Conservation (phyloP, 768 basidiomycete species). For the Mycena indigotica region DNA sequence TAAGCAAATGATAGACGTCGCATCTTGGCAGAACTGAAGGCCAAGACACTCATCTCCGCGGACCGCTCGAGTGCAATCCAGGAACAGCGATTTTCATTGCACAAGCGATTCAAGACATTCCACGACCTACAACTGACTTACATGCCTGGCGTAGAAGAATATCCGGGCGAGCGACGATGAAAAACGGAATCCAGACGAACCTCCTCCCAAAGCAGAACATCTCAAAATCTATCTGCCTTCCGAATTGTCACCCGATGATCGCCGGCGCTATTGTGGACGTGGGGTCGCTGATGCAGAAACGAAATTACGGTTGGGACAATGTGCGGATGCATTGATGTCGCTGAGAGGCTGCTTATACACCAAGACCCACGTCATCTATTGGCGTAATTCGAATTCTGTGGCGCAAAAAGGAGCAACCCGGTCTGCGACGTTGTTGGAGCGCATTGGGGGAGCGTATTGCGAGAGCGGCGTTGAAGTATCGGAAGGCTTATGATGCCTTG, state of each 20-base stretch:
- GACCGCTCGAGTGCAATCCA: constrained; percentile 4
- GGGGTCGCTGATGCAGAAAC: constrained; percentile 6
- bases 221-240: constrained; percentile 9
- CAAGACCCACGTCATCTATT: constrained; percentile 10
- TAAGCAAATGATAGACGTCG: not conserved
- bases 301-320: constrained; percentile 8
- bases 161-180: not conserved
- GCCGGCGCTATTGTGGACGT: not conserved
- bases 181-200: not conserved
- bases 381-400: constrained; percentile 1
- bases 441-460: constrained; percentile 10
- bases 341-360: constrained; percentile 9
- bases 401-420: constrained; percentile 4
- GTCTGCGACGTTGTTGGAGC: constrained; percentile 2
- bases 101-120: constrained; percentile 8
- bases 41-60: not conserved
- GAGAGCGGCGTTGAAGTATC: not conserved
- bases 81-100: constrained; percentile 8
- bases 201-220: constrained; percentile 7
- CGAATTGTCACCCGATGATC: not conserved
- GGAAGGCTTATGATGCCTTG: not conserved
- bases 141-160: constrained; percentile 10
- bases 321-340: not conserved
- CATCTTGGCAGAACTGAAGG: not conserved
- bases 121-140: not conserved